These are phyloP conservation scores for Plasmodium berghei DNA, from an alignment of 169 alveolate species.

Conservation along the genomic window DNA sequence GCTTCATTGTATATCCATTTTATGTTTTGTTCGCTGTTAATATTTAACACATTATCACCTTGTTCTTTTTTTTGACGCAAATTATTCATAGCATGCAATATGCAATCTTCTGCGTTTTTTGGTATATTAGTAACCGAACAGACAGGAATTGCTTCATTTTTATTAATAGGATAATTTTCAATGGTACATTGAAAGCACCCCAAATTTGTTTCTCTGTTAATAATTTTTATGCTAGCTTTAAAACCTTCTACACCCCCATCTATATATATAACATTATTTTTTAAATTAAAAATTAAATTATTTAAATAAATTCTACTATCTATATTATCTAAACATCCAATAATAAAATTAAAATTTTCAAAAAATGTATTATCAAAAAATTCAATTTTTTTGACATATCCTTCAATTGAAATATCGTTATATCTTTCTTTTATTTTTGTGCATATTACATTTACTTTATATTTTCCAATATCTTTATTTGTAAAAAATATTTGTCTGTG, in stretches of 20 bases:
- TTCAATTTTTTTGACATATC: constrained; percentile 16
- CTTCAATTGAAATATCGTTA: constrained; percentile 22
- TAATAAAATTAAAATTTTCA: constrained; percentile 34
- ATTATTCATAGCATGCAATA: constrained; percentile 40
- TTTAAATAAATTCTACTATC: constrained; percentile 33
- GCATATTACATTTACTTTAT: constrained; percentile 9
- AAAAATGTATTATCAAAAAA: constrained; percentile 29
- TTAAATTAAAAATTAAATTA: constrained; percentile 26
- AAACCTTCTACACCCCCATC: constrained; percentile 85
- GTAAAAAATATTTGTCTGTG: constrained; percentile 79
- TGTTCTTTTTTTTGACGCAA: background rate
- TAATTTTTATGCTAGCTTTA: constrained; percentile 78
- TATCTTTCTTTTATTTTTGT: constrained; percentile 16
- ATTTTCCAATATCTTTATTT: constrained; percentile 29
- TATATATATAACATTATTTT: constrained; percentile 41
- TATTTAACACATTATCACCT: constrained; percentile 6
- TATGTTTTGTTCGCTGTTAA: constrained; percentile 2
- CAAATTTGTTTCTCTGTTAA: constrained; percentile 37
- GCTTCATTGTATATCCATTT: constrained; percentile 44
- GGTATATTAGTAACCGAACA: constrained; percentile 77
- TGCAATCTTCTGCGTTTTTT: constrained; percentile 80
- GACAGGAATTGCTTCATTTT: constrained; percentile 34
- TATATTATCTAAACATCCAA: constrained; percentile 71
- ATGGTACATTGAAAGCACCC: constrained; percentile 79
- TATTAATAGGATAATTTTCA: constrained; percentile 28